Base-by-base conservation (phyloP, 1,139 yeast species). In the Pichia sp. region DNA sequence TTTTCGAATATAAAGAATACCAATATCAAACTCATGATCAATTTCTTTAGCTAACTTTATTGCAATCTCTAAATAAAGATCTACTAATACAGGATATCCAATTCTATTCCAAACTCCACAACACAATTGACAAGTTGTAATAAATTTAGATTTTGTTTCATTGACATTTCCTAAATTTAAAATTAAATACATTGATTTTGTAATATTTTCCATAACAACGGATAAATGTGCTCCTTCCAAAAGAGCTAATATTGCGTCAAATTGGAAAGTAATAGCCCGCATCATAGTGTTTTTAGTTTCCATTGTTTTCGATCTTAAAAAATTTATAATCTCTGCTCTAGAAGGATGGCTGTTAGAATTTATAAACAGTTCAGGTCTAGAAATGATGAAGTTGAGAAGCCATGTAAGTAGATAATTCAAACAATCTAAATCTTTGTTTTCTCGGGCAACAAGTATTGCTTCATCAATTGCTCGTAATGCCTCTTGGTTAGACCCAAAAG, bases 361-460 rank as follows among this genome's bases (percentile, higher is more conserved):
- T 38, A 64, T 63, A 48, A 49, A 70, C 58, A 79, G 59, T 30
- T 73, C 69, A 0, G 95, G 95, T 49, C 79, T 72, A 47, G 74
- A 73, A 46, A 76, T 76, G 55, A 84, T 68, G 49, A 84, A 84
- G 47, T 79, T 74, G 54, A 79, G 79, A 1, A 86, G 66, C 94
- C 95, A 85, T 8, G 89, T 73, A 35, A 86, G 64, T n/a, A 88
- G 72, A 50, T 79, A 80, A 14, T 86, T 82, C 31, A 88, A 66
- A 17, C 95, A 84, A 11, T 71, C 66, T 45, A 75, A 70, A 58
- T 88, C 96, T 49, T 79, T 80, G 52, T 84, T 81, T 54, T 88
- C 96, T 51, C 96, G 67, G 0, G 96, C 96, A 2, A 88, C 89
- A 4, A 84, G 70, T 3, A 88, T 82, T 0, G 96, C 93, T 56